phyloP scores from a whole-genome alignment of 2,329 filamentous ascomycete species.

The Fusarium pininemorale region DNA sequence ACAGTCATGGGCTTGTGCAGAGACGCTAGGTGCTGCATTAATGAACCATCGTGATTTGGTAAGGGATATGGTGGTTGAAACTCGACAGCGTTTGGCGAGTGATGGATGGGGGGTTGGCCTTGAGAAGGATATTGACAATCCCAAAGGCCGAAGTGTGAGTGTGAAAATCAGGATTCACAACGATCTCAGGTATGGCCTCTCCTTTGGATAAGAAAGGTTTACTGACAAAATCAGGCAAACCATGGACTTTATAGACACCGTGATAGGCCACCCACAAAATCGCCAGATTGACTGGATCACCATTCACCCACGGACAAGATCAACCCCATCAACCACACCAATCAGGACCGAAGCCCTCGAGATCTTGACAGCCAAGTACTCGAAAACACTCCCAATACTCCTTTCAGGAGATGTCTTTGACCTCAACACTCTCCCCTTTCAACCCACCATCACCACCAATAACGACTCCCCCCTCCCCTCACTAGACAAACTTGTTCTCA shows the following conservation, averaged over 20 bases:
- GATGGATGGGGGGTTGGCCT: slow-evolving; percentile 64
- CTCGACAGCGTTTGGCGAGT: slow-evolving; percentile 58
- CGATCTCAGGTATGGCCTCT: slow-evolving; percentile 60
- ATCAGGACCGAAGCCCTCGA: slow-evolving; percentile 70
- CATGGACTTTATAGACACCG: slow-evolving; percentile 69
- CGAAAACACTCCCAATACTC: slow-evolving; percentile 67
- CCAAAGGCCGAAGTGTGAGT: slow-evolving; percentile 67
- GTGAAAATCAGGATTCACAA: slow-evolving; percentile 76
- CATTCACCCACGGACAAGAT: slow-evolving; percentile 72
- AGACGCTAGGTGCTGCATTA: slow-evolving; percentile 73
- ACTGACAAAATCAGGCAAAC: slow-evolving; percentile 53
- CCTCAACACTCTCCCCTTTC: slow-evolving; percentile 59
- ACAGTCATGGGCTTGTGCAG: slow-evolving; percentile 76
- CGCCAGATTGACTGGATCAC: slow-evolving; percentile 73
- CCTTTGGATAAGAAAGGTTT: neutral
- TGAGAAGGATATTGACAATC: slow-evolving; percentile 54
- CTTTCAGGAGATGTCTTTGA: slow-evolving; percentile 77
- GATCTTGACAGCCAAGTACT: slow-evolving; percentile 61
- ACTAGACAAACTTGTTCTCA: slow-evolving; percentile 45
- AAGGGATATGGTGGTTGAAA: slow-evolving; percentile 70
- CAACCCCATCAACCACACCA: slow-evolving; percentile 68
- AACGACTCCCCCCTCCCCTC: slow-evolving; percentile 27
- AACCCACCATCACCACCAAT: slow-evolving; percentile 42
- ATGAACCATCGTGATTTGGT: slow-evolving; percentile 73
- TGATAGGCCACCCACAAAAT: slow-evolving; percentile 62